Evolutionary conservation across 1,139 yeast species (phyloP).

Genomic region (Nakaseomyces sp.): DNA sequence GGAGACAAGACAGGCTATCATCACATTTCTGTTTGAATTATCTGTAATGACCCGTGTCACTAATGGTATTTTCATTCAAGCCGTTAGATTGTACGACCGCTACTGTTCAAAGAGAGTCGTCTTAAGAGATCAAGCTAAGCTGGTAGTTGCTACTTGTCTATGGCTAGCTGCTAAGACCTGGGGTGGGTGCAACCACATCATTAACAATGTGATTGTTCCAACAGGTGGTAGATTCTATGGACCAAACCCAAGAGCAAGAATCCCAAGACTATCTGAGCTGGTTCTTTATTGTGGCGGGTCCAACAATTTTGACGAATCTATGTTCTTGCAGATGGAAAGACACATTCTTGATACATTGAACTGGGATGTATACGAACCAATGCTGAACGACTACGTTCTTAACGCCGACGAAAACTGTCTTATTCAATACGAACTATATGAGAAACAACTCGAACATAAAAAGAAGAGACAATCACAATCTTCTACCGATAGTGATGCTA

Average conservation of each 20-base stretch:
- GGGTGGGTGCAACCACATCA: constrained; percentile 65
- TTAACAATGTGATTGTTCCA: constrained; percentile 40
- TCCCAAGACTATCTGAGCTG: constrained; percentile 54
- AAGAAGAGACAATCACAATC: constrained; percentile 24
- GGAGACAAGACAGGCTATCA: constrained; percentile 40
- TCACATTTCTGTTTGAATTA: constrained; percentile 52
- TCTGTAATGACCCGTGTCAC: constrained; percentile 49
- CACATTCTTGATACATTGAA: constrained; percentile 51
- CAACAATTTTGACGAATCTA: constrained; percentile 49
- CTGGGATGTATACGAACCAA: constrained; percentile 55
- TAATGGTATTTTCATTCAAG: constrained; percentile 50
- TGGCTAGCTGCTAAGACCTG: constrained; percentile 58
- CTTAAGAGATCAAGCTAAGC: constrained; percentile 51
- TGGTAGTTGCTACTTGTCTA: constrained; percentile 56
- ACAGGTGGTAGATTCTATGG: constrained; percentile 55
- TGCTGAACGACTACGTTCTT: constrained; percentile 45
- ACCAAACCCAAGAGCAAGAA: constrained; percentile 57
- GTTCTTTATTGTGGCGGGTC: constrained; percentile 51
- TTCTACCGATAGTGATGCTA: constrained; percentile 26
- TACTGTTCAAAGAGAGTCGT: constrained; percentile 59
- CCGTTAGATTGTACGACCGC: constrained; percentile 53
- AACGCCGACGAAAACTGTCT: constrained; percentile 35
- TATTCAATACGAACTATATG: constrained; percentile 33
- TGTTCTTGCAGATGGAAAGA: constrained; percentile 48
- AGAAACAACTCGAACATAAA: constrained; percentile 29